phyloP scores from a whole-genome alignment of 441 rosid genomes.

The Theobroma grandiflorum region DNA sequence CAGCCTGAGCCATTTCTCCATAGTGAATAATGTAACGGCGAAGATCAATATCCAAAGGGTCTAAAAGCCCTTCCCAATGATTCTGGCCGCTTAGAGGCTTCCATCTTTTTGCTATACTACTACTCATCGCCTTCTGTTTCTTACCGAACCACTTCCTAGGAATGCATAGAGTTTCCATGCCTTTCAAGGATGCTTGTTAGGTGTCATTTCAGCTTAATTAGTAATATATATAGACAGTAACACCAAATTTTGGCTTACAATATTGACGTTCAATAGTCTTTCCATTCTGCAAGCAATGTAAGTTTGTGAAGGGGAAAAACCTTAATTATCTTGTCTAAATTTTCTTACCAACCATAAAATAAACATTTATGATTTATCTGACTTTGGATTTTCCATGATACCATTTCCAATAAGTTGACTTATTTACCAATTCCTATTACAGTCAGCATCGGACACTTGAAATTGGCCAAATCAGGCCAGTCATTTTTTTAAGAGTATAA shows the following conservation, averaged over 20 bases:
- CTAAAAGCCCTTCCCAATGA: slow-evolving; percentile 64
- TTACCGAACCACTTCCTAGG: slow-evolving; percentile 36
- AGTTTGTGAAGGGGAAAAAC: neutral
- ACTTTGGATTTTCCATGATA: neutral
- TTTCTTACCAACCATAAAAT: slow-evolving; percentile 13
- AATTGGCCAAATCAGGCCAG: neutral
- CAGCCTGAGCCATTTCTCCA: slow-evolving; percentile 89
- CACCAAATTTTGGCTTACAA: neutral
- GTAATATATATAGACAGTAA: too few species aligned
- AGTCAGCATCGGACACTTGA: neutral
- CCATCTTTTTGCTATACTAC: slow-evolving; percentile 61
- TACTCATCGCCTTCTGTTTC: slow-evolving; percentile 28
- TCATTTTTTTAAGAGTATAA: neutral
- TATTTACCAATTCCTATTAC: neutral
- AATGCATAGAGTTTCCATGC: slow-evolving; percentile 24
- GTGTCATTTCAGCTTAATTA: neutral
- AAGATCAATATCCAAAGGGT: slow-evolving; percentile 81
- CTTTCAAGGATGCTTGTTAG: neutral
- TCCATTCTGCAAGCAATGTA: slow-evolving; percentile 8
- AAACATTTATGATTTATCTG: neutral
- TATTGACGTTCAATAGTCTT: neutral
- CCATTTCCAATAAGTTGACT: neutral
- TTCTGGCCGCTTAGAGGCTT: slow-evolving; percentile 66
- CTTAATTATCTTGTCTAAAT: neutral
- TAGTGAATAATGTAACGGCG: slow-evolving; percentile 71